Base-by-base conservation (phyloP, 1,284 basidiomycete species). In the Ganoderma lucidum region DNA sequence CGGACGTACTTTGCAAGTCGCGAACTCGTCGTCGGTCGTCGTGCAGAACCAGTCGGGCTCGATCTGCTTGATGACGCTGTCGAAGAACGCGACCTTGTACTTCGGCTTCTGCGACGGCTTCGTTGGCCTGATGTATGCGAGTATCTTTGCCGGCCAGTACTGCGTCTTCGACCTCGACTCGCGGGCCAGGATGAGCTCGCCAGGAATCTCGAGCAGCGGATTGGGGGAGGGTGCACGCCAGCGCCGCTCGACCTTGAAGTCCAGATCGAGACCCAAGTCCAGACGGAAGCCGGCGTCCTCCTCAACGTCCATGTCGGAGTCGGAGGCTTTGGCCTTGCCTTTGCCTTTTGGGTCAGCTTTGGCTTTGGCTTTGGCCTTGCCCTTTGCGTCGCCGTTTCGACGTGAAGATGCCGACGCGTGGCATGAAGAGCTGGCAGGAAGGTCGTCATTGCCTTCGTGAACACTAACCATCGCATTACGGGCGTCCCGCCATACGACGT, bases 81-180 rank as follows among this genome's bases (percentile, higher is more conserved):
- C 91, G 70, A 91, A 80, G 78, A 86, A 93, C 28, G 81, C 77
- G 14, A 91, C 80, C 39, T 72, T 77, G 76, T 91, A 93, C 78
- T 79, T 75, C 68, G 81, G 73, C 63, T 78, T 80, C 10, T 76
- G 74, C 12, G 53, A 77, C 1, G 77, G 78, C 17, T 79, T 80
- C 53, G 74, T 76, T 6, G 88, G 83, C n/a, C 83, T 81, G 32
- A 87, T 69, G 74, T 89, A 92, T 2, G 74, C 80, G n/a, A 88
- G 75, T 58, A 93, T 79, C 75, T 82, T 81, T 2, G 89, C 92
- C 6, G 92, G 90, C 92, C 92, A 93, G 73, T 88, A 90, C 30
- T 78, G 72, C 1, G 77, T 79, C n/a, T 71, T 73, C 12, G 72
- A 75, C 63, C 75, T 81, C 30, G 80, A 81, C 45, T 86, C 86